phyloP scores from a whole-genome alignment of 306 rosid species.

The Medicago lupulina region DNA sequence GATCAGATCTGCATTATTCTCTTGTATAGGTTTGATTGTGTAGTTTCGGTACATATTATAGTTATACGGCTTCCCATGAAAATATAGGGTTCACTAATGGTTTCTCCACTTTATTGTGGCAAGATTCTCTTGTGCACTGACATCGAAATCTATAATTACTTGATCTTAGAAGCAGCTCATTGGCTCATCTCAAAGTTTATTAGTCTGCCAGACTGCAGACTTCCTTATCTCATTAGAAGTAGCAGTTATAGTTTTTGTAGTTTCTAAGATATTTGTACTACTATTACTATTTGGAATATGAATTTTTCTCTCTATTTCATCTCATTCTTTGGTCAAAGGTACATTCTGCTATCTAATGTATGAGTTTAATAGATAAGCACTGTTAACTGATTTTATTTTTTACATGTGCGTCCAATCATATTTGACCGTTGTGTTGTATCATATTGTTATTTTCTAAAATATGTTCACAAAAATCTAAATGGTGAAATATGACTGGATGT shows the following conservation, averaged over 20 bases:
- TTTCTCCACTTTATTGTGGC: constrained; percentile 21
- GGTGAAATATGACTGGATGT: neutral
- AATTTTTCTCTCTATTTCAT: constrained; percentile 37
- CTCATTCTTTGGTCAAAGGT: neutral
- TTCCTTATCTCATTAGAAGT: constrained; percentile 12
- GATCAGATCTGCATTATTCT: constrained; percentile 31
- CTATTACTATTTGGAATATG: constrained; percentile 27
- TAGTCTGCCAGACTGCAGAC: constrained; percentile 3
- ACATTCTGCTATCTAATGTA: neutral
- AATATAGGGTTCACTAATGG: constrained; percentile 32
- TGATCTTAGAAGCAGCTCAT: constrained; percentile 35
- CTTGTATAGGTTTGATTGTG: constrained; percentile 41
- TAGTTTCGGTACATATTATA: constrained; percentile 55
- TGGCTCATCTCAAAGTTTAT: constrained; percentile 20
- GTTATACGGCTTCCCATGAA: constrained; percentile 44
- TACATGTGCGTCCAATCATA: neutral
- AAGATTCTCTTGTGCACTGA: constrained; percentile 39
- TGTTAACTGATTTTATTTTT: neutral
- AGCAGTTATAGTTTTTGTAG: constrained; percentile 4
- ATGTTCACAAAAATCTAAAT: neutral
- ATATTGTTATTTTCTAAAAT: neutral
- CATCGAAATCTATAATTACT: constrained; percentile 42
- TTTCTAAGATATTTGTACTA: constrained; percentile 22
- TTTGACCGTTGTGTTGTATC: neutral
- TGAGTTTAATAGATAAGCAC: neutral